Evolutionary conservation across 495 filamentous ascomycete genomes (phyloP).

Genomic region (Pyronema omphalodes): DNA sequence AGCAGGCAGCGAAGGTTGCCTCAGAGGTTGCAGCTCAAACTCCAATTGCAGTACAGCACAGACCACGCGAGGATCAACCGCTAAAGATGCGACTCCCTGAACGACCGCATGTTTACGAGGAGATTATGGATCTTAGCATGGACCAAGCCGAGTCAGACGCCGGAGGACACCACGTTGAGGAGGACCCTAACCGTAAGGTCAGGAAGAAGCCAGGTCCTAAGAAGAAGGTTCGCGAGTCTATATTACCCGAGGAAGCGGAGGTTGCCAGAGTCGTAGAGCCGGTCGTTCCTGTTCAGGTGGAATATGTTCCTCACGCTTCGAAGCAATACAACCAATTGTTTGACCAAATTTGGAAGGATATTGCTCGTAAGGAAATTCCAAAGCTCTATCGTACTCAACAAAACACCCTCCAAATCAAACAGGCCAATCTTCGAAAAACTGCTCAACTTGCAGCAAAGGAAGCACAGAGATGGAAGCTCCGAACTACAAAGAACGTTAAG

Average conservation of each 20-base stretch:
- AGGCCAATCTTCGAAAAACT: slow-evolving; percentile 90
- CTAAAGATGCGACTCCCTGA: not conserved
- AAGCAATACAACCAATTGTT: slow-evolving; percentile 95
- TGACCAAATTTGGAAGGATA: slow-evolving; percentile 93
- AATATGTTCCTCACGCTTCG: slow-evolving; percentile 47
- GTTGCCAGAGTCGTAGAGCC: slow-evolving; percentile 29
- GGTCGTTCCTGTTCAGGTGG: slow-evolving; percentile 28
- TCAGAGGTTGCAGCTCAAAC: slow-evolving; percentile 53
- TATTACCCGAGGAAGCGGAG: not conserved
- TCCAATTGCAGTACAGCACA: slow-evolving; percentile 23
- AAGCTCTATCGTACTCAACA: slow-evolving; percentile 77
- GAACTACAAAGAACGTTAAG: slow-evolving; percentile 95
- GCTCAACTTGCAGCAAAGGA: slow-evolving; percentile 94
- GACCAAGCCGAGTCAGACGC: slow-evolving; percentile 60
- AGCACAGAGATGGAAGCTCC: slow-evolving; percentile 87
- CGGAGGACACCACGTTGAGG: slow-evolving; percentile 53
- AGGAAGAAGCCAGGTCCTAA: slow-evolving; percentile 37
- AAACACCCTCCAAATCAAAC: slow-evolving; percentile 61
- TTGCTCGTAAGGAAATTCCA: slow-evolving; percentile 79
- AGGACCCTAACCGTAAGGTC: slow-evolving; percentile 57
- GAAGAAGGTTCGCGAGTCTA: slow-evolving; percentile 23
- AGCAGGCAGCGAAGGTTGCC: slow-evolving; percentile 52
- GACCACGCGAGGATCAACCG: slow-evolving; percentile 30
- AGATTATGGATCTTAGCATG: slow-evolving; percentile 38
- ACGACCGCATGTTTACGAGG: slow-evolving; percentile 36